Conservation (phyloP, 768 basidiomycete species). For the Leccinum fibrillosum region DNA sequence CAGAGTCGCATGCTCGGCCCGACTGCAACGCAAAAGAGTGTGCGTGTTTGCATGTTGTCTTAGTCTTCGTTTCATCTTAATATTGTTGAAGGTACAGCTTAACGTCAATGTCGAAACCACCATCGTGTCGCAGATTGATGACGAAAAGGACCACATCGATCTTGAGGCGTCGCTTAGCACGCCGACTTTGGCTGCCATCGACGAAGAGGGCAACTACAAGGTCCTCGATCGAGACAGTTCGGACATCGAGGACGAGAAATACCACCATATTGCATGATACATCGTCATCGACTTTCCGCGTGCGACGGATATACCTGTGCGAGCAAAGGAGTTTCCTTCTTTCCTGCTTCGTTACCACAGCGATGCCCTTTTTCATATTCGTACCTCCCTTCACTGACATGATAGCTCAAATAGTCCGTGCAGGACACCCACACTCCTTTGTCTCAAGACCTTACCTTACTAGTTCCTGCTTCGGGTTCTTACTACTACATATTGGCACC, state of each 20-base stretch:
- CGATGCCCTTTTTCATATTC: neutral
- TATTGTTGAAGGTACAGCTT: slow-evolving; percentile 9
- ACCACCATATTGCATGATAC: slow-evolving; percentile 9
- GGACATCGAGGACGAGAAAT: slow-evolving; percentile 19
- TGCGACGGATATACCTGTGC: slow-evolving; percentile 10
- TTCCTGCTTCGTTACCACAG: neutral
- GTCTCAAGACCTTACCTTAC: neutral
- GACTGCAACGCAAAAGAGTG: slow-evolving; percentile 17
- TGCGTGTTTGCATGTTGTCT: slow-evolving; percentile 6
- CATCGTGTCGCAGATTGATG: slow-evolving; percentile 31
- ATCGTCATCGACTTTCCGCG: too few relatives aligned
- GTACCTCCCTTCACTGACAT: slow-evolving; percentile 6
- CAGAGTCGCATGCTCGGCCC: slow-evolving; percentile 26
- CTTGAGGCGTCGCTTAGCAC: slow-evolving; percentile 16
- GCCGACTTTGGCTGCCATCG: slow-evolving; percentile 9
- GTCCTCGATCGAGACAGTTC: slow-evolving; percentile 16
- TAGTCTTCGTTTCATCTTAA: neutral
- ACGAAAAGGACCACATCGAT: slow-evolving; percentile 20
- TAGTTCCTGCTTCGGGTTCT: neutral
- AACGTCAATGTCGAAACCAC: slow-evolving; percentile 35
- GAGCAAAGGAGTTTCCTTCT: neutral
- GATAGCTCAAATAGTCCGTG: slow-evolving; percentile 2
- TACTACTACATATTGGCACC: neutral
- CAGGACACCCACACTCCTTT: neutral
- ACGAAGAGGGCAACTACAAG: slow-evolving; percentile 10